These are phyloP conservation scores for Paradendryphiella salina DNA, from an alignment of 2,329 filamentous ascomycete genomes.

Conservation along the genomic window DNA sequence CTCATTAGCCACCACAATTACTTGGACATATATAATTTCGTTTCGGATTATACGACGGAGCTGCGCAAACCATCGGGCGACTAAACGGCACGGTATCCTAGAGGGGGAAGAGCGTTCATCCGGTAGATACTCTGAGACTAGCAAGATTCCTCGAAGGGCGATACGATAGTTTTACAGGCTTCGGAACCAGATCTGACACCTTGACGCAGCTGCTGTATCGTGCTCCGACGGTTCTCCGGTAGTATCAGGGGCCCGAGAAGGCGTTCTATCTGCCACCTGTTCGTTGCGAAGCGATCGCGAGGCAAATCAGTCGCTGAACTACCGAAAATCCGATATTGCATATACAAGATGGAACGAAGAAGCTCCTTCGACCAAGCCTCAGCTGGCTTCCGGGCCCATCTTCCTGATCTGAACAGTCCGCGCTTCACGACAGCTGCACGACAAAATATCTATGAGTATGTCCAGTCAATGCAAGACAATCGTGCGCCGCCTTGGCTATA, in stretches of 20 bases:
- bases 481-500: conserved; percentile 67
- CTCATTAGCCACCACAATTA: background rate
- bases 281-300: background rate
- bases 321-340: background rate
- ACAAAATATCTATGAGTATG: conserved; percentile 67
- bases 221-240: no score
- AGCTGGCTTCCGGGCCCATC: conserved; percentile 58
- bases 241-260: background rate
- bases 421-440: conserved; percentile 66
- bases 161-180: conserved; percentile 1
- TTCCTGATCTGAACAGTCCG: conserved; percentile 64
- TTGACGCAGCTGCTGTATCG: background rate
- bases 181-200: conserved; percentile 13
- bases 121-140: conserved; percentile 3
- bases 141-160: background rate
- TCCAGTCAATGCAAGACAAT: conserved; percentile 61
- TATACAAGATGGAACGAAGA: conserved; percentile 19
- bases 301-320: background rate
- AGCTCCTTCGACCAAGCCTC: conserved; percentile 35
- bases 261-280: no score
- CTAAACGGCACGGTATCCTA: background rate
- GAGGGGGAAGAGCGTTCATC: conserved; percentile 19
- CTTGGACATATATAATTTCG: background rate
- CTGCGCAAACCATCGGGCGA: background rate
- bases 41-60: background rate